Percentiles rank a stretch among this genome's conserved stretches.
Conservation (phyloP, 805 yeast species). For the Starmerella kuoi region DNA sequence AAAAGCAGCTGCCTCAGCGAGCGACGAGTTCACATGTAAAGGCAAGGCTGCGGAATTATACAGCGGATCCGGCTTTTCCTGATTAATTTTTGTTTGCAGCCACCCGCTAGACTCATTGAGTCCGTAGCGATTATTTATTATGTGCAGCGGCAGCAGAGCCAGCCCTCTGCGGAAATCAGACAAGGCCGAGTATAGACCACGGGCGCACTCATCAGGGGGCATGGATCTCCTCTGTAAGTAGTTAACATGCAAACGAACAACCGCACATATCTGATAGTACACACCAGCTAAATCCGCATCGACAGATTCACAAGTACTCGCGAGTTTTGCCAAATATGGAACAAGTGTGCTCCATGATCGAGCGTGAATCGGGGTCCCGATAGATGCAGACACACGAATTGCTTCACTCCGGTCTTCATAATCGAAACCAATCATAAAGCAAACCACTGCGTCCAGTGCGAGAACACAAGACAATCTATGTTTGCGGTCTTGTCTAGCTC, state of each 20-base stretch:
- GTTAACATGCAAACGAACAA: slow-evolving; percentile 24
- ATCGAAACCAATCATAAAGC: slow-evolving; percentile 31
- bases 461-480: slow-evolving; percentile 28
- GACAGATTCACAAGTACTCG: slow-evolving; percentile 21
- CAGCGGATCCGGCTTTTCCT: slow-evolving; percentile 26
- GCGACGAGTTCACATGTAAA: slow-evolving; percentile 29
- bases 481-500: slow-evolving; percentile 24
- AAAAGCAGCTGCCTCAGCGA: slow-evolving; percentile 34
- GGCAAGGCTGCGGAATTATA: slow-evolving; percentile 30
- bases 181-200: slow-evolving; percentile 12
- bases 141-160: slow-evolving; percentile 20
- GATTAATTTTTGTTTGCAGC: slow-evolving; percentile 17
- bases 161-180: slow-evolving; percentile 26
- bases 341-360: slow-evolving; percentile 29
- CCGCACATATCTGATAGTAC: slow-evolving; percentile 27
- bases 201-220: slow-evolving; percentile 7
- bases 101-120: slow-evolving; percentile 11
- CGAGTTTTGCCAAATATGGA: slow-evolving; percentile 27
- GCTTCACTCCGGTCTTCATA: slow-evolving; percentile 31
- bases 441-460: slow-evolving; percentile 32
- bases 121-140: slow-evolving; percentile 18
- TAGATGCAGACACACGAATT: slow-evolving; percentile 16
- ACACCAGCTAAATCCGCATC: slow-evolving; percentile 26
- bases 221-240: slow-evolving; percentile 4
- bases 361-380: slow-evolving; percentile 5